Evolutionary conservation across 192 early-diverging fungal genomes (phyloP), one percentile per base, ranked within the genome.

Genomic region (Ambispora gerdemannii): DNA sequence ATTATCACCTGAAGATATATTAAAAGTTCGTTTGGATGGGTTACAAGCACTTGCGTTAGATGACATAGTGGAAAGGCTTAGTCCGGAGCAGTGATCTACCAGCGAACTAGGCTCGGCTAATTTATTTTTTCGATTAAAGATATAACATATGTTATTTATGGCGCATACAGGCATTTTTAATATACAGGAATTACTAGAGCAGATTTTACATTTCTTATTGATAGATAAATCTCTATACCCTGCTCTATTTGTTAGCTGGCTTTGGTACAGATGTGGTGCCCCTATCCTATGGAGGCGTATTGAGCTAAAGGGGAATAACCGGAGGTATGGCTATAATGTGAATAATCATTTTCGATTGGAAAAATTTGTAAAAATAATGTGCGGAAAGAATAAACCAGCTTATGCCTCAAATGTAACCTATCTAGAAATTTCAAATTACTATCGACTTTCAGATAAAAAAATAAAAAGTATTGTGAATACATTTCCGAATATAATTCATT

Each of bases 71-170:
- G 25, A 22, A 4, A 20, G n/a, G n/a, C n/a, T n/a, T n/a, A n/a
- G n/a, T n/a, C n/a, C n/a, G n/a, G n/a, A n/a, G n/a, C n/a, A n/a
- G n/a, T n/a, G n/a, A n/a, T n/a, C n/a, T n/a, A n/a, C n/a, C n/a
- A n/a, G n/a, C n/a, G n/a, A n/a, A n/a, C n/a, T n/a, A n/a, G n/a
- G n/a, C n/a, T n/a, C n/a, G n/a, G n/a, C n/a, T n/a, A n/a, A n/a
- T n/a, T n/a, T n/a, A n/a, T n/a, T n/a, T n/a, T n/a, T n/a, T n/a
- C n/a, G n/a, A n/a, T n/a, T n/a, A n/a, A n/a, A n/a, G n/a, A n/a
- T n/a, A n/a, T n/a, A n/a, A 55, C 53, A 55, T 20, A 55, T 25
- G 24, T 55, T 66, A 66, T 66, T 50, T 66, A 66, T 32, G 49
- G 7, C 32, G n/a, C 49, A 50, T 51, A 51, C 30, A 66, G 1